Percentiles rank a stretch among this genome's conserved stretches.
phyloP scores from a whole-genome alignment of 345 rosid species.

The Murraya koenigii region DNA sequence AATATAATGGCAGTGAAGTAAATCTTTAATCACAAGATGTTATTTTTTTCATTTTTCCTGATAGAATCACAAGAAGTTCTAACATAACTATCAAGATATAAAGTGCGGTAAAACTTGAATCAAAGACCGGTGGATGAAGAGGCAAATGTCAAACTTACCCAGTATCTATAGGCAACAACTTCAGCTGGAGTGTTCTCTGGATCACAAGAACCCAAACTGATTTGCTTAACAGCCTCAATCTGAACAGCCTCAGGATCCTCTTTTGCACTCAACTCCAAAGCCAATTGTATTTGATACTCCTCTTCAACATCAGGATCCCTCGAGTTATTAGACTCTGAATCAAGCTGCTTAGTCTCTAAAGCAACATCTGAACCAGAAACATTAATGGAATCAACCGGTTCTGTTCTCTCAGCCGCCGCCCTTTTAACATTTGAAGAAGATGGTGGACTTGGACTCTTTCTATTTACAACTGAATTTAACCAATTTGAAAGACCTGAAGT shows the following conservation, averaged over 20 bases:
- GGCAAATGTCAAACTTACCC: slow-evolving; percentile 54
- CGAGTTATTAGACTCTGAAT: slow-evolving; percentile 52
- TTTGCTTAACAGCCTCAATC: slow-evolving; percentile 95
- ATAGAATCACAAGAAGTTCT: background rate
- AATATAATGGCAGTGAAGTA: background rate
- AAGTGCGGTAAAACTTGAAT: background rate
- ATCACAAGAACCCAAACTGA: slow-evolving; percentile 77
- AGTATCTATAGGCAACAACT: slow-evolving; percentile 86
- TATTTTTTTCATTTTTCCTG: too few relatives aligned
- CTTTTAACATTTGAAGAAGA: slow-evolving; percentile 52
- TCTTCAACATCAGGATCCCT: slow-evolving; percentile 84
- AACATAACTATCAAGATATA: slow-evolving; percentile 4
- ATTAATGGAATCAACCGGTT: slow-evolving; percentile 42
- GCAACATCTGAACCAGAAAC: slow-evolving; percentile 38
- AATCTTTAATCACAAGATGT: background rate
- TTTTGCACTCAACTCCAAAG: slow-evolving; percentile 88
- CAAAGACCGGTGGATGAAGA: slow-evolving; percentile 2
- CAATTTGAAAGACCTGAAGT: slow-evolving; percentile 73
- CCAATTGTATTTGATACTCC: slow-evolving; percentile 89
- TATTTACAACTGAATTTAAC: slow-evolving; percentile 72
- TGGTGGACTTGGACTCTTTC: slow-evolving; percentile 55
- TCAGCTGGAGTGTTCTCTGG: slow-evolving; percentile 84
- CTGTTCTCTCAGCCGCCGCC: slow-evolving; percentile 38
- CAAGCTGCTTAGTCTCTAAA: slow-evolving; percentile 43
- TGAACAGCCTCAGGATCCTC: slow-evolving; percentile 99